Conservation (phyloP, 192 early-diverging fungal species). For the Entomortierella chlamydospora region DNA sequence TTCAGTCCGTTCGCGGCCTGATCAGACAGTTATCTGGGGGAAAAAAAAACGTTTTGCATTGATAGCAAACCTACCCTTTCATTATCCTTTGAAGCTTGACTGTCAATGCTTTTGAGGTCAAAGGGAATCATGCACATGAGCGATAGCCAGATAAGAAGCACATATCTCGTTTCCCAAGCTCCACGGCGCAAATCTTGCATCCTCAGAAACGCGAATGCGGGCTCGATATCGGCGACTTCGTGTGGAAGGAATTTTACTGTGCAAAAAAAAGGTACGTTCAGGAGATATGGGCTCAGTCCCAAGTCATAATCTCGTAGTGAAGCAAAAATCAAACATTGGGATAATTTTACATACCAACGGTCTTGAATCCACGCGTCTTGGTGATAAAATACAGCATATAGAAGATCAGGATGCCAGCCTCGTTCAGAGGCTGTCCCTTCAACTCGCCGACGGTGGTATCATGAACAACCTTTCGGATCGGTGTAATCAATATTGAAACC, state of each 20-base stretch:
- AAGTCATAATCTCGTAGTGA: too few species aligned
- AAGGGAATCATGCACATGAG: conserved; percentile 97
- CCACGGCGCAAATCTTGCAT: conserved; percentile 17
- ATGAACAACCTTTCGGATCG: conserved; percentile 56
- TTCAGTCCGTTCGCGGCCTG: too few species aligned
- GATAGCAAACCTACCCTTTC: conserved; percentile 32
- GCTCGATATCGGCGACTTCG: conserved; percentile 89
- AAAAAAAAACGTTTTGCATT: neutral
- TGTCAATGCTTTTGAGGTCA: conserved; percentile 90
- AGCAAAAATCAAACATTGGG: too few species aligned
- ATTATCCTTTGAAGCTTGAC: conserved; percentile 55
- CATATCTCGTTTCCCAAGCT: conserved; percentile 85
- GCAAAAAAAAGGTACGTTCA: neutral
- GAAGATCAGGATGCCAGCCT: conserved; percentile 47
- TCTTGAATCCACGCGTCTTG: conserved; percentile 93
- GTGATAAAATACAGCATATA: conserved; percentile 79
- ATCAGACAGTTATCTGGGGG: too few species aligned
- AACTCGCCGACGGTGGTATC: conserved; percentile 31
- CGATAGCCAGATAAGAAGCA: conserved; percentile 92
- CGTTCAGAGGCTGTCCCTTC: conserved; percentile 33
- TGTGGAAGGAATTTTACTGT: conserved; percentile 92
- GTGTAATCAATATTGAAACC: conserved; percentile 67
- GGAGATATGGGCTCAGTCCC: neutral
- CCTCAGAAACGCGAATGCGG: conserved; percentile 78
- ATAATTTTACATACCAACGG: conserved; percentile 66